Evolutionary conservation across 192 early-diverging fungal species (phyloP), one percentile per base, ranked within the genome.

Genomic region (Chytriomyces hyalinus): DNA sequence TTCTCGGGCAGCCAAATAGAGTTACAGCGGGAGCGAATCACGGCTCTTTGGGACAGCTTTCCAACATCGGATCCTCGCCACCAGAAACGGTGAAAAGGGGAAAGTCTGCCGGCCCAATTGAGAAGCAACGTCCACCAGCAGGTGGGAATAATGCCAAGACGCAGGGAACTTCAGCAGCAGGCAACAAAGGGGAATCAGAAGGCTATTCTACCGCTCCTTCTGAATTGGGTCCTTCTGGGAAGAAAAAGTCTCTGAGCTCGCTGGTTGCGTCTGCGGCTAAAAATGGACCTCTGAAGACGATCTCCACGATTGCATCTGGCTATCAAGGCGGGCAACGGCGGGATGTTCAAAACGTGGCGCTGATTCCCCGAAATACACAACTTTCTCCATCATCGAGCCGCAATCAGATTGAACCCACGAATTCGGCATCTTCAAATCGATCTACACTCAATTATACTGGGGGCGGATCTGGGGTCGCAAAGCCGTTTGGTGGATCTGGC

Each of bases 51-150:
- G 45, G n/a, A 15, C 68, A 57, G 13, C 53, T 53, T 57, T 22
- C 8, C 66, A 67, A 53, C n/a, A 10, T 46, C 3, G 15, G 9
- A 28, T 11, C 44, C 66, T n/a, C 36, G 8, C 53, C 68, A 5
- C 50, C 68, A 11, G 68, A 70, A n/a, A 28, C 11, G 8, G 13
- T 70, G 48, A 70, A 70, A 50, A 47, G 68, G 36, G 68, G 68
- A 70, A 70, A 70, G 47, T 44, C 26, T n/a, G 68, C 68, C 28
- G 68, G 68, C 53, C 68, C 68, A 6, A 53, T 28, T 17, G 68
- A 50, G 53, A 70, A 51, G 17, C 68, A 22, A 53, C 49, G 28
- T 10, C 49, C 53, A 22, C 49, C 8, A 28, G n/a, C n/a, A 28
- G 10, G 15, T 15, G 68, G 51, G 11, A 24, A 8, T 13, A 49